Evolutionary conservation across 345 rosid genomes (phyloP).

Genomic region (Rhodamnia rubescens): DNA sequence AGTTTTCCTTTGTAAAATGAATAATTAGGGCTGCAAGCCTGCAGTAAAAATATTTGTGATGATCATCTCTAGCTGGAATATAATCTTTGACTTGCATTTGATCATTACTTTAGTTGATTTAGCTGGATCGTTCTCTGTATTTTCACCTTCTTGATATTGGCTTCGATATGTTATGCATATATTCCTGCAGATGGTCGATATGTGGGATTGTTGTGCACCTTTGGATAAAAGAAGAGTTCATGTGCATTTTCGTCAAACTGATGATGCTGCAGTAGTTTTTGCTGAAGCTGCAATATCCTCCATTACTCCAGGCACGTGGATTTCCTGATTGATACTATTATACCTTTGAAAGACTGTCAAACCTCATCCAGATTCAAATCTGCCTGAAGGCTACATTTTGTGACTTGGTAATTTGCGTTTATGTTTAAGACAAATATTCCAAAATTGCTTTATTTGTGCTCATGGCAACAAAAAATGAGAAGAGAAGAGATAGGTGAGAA

Average conservation of each 20-base stretch:
- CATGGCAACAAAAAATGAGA: background rate
- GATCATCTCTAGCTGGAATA: background rate
- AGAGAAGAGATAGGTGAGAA: background rate
- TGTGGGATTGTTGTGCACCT: background rate
- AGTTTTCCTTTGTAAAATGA: background rate
- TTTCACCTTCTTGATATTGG: background rate
- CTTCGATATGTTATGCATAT: background rate
- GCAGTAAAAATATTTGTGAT: background rate
- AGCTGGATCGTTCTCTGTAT: background rate
- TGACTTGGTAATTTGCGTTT: background rate
- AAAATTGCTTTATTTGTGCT: background rate
- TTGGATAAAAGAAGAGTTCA: background rate
- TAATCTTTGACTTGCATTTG: background rate
- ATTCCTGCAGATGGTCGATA: background rate
- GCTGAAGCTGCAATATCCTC: background rate
- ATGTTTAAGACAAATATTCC: background rate
- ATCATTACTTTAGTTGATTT: background rate
- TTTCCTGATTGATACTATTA: background rate
- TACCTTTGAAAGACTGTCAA: background rate
- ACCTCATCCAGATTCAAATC: background rate
- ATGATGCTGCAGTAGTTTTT: background rate
- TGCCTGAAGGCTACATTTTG: background rate
- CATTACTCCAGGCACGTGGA: background rate
- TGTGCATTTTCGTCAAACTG: background rate
- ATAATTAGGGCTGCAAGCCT: background rate